These are phyloP conservation scores for Trichosporon ovoides DNA, from an alignment of 1,284 basidiomycete species.

Conservation along the genomic window DNA sequence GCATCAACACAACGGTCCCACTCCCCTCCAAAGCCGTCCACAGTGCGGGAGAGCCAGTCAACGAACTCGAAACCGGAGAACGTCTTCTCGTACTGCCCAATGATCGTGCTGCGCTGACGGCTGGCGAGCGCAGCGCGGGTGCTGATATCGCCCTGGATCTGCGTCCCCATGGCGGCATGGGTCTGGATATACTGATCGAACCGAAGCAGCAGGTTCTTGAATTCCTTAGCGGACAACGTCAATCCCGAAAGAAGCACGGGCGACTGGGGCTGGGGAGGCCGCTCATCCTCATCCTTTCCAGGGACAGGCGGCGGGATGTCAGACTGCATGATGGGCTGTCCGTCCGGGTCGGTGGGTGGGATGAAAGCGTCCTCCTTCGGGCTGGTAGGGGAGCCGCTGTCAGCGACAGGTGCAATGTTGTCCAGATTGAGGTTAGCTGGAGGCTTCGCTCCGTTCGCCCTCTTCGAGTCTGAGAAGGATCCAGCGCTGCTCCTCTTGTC, in stretches of 20 bases:
- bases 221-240: conserved; percentile 58
- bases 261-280: conserved; percentile 1
- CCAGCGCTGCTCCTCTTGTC: conserved; percentile 27
- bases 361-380: conserved; percentile 41
- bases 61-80: conserved; percentile 77
- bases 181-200: conserved; percentile 43
- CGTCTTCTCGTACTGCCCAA: conserved; percentile 79
- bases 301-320: conserved; percentile 15
- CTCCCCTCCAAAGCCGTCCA: conserved; percentile 64
- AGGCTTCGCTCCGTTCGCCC: neutral
- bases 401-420: conserved; percentile 17
- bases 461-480: neutral
- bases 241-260: conserved; percentile 70
- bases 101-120: conserved; percentile 65
- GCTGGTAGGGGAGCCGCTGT: conserved; percentile 25
- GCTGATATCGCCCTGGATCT: conserved; percentile 17
- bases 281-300: conserved; percentile 30
- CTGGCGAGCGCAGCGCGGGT: conserved; percentile 58
- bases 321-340: conserved; percentile 27
- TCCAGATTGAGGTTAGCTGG: neutral
- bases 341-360: conserved; percentile 38
- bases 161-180: conserved; percentile 37
- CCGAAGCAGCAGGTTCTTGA: conserved; percentile 63
- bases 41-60: conserved; percentile 64
- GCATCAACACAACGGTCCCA: conserved; percentile 73